Base-by-base conservation (phyloP, 176 grass and related monocot genomes). In the Tillandsia fasciculata region DNA sequence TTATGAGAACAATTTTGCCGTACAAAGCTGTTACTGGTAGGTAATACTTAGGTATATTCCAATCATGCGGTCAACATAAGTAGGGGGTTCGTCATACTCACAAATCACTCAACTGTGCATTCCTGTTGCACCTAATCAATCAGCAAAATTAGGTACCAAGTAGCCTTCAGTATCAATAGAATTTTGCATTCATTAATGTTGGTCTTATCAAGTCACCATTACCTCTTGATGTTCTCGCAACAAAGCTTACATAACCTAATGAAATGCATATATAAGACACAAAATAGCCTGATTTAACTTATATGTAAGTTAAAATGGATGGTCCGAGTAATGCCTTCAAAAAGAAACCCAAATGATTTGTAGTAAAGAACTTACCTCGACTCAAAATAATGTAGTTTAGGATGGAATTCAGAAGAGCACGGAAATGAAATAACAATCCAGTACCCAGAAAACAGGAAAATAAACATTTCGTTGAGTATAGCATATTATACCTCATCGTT, bases 401-500 rank as follows among this genome's bases (percentile, higher is more conserved):
- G 13, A 57, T 57, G 53, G 15, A 56, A n/a, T 1, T 12, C 54
- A 9, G 14, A 58, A 20, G 18, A n/a, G 54, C 2, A 27, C 18
- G 12, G 6, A 14, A 24, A 76, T 51, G 33, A 51, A 57, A 28
- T 14, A 42, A 56, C 12, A 61, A 61, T 61, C 7, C 17, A 10
- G 2, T 7, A 61, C 22, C 15, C 22, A 10, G n/a, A 17, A 18
- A 61, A 20, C 56, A 11, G 11, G 68, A 79, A 15, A 48, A 74
- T 65, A 78, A 10, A 73, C 28, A 48, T 0, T 51, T 70, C 6
- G 13, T 14, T 66, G 68, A 61, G 10, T 61, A 61, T 17, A 23
- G 22, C 8, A 8, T 18, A 61, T 15, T 20, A 71, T 86, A 96
- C 92, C 92, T 89, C 83, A 59, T 86, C 73, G 59, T 26, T 78